Conservation (phyloP, 257 asterid species). For the Petrea volubilis region DNA sequence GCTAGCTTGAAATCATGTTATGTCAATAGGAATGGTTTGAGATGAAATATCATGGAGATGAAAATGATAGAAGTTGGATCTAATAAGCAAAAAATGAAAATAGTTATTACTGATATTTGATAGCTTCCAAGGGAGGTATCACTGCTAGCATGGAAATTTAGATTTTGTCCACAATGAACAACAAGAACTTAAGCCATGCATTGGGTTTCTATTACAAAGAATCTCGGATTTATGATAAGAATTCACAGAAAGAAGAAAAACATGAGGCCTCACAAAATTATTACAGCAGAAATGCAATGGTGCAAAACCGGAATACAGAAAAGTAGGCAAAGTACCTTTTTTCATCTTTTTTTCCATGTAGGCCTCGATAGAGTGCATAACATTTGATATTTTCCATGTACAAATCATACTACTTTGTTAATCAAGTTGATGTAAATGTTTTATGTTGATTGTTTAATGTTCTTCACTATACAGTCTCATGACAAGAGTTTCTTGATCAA, state of each 20-base stretch:
- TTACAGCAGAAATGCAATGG: background rate
- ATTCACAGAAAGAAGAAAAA: background rate
- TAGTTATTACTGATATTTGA: conserved; percentile 1
- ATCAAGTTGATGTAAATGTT: conserved; percentile 7
- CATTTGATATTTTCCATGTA: conserved; percentile 11
- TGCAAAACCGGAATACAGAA: background rate
- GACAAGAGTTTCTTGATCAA: background rate
- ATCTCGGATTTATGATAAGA: conserved; percentile 7
- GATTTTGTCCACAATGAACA: background rate
- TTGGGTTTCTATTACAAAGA: background rate
- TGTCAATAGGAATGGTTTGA: conserved; percentile 3
- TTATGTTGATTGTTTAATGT: conserved; percentile 17
- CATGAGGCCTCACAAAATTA: background rate
- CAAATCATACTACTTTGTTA: background rate
- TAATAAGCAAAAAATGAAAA: background rate
- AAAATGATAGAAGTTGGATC: background rate
- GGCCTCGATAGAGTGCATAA: background rate
- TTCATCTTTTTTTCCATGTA: background rate
- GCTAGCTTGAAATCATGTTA: background rate
- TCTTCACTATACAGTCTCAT: conserved; percentile 2
- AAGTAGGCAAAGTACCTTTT: background rate
- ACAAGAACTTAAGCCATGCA: conserved; percentile 9
- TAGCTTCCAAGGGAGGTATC: conserved; percentile 15
- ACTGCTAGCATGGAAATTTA: background rate
- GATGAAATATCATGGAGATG: conserved; percentile 3